Evolutionary conservation across 1,284 basidiomycete genomes (phyloP).

Genomic region (Grifola frondosa): DNA sequence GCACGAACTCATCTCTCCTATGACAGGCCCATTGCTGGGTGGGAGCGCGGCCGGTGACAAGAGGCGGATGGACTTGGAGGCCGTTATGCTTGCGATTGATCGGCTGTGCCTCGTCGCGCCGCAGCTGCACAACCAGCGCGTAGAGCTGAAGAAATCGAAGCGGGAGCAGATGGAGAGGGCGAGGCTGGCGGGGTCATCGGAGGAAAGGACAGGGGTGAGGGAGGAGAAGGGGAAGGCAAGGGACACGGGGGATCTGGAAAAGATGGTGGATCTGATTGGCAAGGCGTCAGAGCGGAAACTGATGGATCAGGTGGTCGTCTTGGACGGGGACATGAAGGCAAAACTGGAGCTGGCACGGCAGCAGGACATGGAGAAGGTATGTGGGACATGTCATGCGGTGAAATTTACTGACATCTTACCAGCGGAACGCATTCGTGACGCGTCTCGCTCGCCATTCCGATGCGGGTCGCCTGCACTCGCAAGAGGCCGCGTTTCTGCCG

Average conservation of each 20-base stretch:
- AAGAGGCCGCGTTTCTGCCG: slow-evolving; percentile 56
- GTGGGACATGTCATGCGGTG: slow-evolving; percentile 14
- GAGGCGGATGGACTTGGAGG: slow-evolving; percentile 79
- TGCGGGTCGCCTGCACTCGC: slow-evolving; percentile 65
- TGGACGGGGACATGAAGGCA: slow-evolving; percentile 57
- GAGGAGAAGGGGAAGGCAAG: slow-evolving; percentile 47
- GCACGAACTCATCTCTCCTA: slow-evolving; percentile 3
- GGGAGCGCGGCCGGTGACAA: slow-evolving; percentile 47
- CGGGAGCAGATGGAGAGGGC: slow-evolving; percentile 66
- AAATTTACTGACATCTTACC: slow-evolving; percentile 3
- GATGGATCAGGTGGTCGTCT: slow-evolving; percentile 64
- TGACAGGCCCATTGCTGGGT: slow-evolving; percentile 4
- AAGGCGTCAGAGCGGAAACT: slow-evolving; percentile 69
- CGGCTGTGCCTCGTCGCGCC: slow-evolving; percentile 80
- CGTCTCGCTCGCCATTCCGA: slow-evolving; percentile 66
- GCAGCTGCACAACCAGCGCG: slow-evolving; percentile 83
- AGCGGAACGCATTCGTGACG: slow-evolving; percentile 73
- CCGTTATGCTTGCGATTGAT: slow-evolving; percentile 83
- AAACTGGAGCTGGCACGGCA: slow-evolving; percentile 50
- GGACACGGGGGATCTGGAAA: slow-evolving; percentile 61
- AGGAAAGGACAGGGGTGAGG: slow-evolving; percentile 26
- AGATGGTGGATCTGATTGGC: slow-evolving; percentile 68
- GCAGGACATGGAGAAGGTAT: slow-evolving; percentile 62
- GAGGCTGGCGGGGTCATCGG: slow-evolving; percentile 31
- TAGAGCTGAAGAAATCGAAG: slow-evolving; percentile 73